Base-by-base conservation (phyloP, 352 stramenopile species). In the Thalassiosira sp. region DNA sequence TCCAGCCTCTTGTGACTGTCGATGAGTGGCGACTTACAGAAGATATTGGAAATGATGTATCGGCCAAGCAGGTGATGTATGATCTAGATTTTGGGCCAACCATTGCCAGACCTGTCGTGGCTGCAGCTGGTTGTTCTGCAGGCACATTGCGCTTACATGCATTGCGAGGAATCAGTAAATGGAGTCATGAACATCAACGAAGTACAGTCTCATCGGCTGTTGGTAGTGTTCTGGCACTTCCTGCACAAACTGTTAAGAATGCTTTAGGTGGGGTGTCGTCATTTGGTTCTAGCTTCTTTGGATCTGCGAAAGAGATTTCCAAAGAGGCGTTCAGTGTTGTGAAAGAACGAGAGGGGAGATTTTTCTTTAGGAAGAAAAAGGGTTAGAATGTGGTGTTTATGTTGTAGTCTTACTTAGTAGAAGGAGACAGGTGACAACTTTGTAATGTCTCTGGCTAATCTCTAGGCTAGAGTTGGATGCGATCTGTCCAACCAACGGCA, bases 21-120 rank as follows among this genome's bases (percentile, higher is more conserved):
- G 89, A 94, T 49, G 74, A 91, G 67, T 94, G 89, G 89, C 67
- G 80, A 20, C 56, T 92, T 15, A 82, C 80, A n/a, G 86, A 89
- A 72, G 70, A 76, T 8, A 62, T 79, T 16, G 73, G 82, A 42
- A 48, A 75, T 27, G 68, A 81, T 48, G 43, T 15, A n/a, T 51
- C 53, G 22, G 16, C 62, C 37, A 52, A 67, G 1, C 60, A 85
- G n/a, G 72, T 67, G 13, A 69, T 76, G 18, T 86, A 80, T 37
- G 86, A 92, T 76, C 58, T 91, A 25, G 89, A 94, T 65, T 88
- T 94, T 48, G 86, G 89, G 22, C 89, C 89, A 45, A 91, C 83
- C 7, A 46, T 90, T 40, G 84, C 83, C 60, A 73, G 89, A 22
- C 89, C 89, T 13, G 82, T 94, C n/a, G 79, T 91, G 27, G 89